A percentile compares a stretch with the other conserved stretches of the same genome.
Evolutionary conservation across 305 asterid genomes (phyloP).

Genomic region (Fraxinus greggii): DNA sequence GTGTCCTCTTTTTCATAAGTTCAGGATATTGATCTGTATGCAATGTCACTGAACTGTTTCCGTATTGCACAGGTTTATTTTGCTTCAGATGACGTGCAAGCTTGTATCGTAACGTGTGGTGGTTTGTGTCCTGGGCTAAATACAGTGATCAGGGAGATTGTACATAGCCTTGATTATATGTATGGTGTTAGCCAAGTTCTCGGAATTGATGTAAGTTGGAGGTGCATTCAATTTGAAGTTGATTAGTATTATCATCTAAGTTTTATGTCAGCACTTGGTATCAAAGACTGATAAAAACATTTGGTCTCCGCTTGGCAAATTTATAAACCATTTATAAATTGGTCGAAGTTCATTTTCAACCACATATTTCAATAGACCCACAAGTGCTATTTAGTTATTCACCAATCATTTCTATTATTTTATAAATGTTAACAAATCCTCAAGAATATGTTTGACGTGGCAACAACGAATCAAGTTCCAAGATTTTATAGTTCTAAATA

Average conservation of each 20-base stretch:
- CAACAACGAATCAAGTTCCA: not conserved
- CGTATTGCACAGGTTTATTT: slow-evolving; percentile 52
- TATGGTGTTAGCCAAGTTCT: slow-evolving; percentile 61
- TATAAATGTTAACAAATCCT: not conserved
- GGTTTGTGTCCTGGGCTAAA: slow-evolving; percentile 81
- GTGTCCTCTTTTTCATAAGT: slow-evolving; percentile 12
- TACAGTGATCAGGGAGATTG: slow-evolving; percentile 80
- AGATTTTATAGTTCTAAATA: not conserved
- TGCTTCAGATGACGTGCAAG: slow-evolving; percentile 63
- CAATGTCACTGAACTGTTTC: slow-evolving; percentile 20
- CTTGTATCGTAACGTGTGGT: slow-evolving; percentile 82
- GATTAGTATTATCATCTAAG: slow-evolving; percentile 16
- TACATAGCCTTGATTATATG: slow-evolving; percentile 68
- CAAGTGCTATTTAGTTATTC: not conserved
- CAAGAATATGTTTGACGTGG: not conserved
- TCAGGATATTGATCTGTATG: slow-evolving; percentile 3
- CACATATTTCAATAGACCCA: not conserved
- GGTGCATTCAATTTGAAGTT: not conserved
- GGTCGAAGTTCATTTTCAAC: not conserved
- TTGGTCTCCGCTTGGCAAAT: not conserved
- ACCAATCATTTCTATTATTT: not conserved
- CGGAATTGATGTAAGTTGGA: slow-evolving; percentile 68
- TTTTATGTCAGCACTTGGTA: slow-evolving; percentile 8
- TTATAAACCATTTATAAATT: not conserved
- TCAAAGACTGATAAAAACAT: not conserved